Conservation (phyloP, 1,139 yeast species). For the Wickerhamomyces sp. region DNA sequence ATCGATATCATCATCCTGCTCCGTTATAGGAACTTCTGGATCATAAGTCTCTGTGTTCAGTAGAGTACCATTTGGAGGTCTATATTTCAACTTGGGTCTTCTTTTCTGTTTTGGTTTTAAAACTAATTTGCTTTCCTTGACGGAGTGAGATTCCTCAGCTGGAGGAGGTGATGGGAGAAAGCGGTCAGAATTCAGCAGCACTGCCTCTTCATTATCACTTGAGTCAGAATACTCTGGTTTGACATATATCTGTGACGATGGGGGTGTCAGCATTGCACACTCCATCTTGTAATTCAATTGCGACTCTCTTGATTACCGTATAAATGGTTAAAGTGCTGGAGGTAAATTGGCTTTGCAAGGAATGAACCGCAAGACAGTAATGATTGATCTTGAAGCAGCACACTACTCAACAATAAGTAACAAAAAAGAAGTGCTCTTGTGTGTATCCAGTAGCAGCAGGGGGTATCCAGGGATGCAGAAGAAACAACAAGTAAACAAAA, state of each 20-base stretch:
- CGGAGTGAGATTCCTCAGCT: not conserved
- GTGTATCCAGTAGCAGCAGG: too few species aligned
- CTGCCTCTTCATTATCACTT: not conserved
- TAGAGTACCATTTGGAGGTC: constrained; percentile 39
- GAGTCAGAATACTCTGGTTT: not conserved
- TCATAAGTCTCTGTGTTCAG: constrained; percentile 30
- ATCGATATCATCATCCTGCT: constrained; percentile 28
- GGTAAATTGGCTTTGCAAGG: too few species aligned
- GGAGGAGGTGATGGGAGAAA: not conserved
- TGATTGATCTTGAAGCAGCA: too few species aligned
- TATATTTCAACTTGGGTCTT: constrained; percentile 36
- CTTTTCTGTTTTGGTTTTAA: constrained; percentile 15
- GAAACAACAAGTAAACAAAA: not conserved
- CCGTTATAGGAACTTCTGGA: constrained; percentile 22
- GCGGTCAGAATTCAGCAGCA: not conserved
- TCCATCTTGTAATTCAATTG: not conserved
- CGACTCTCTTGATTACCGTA: not conserved
- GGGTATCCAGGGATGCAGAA: too few species aligned
- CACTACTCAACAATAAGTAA: too few species aligned
- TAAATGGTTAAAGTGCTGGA: too few species aligned
- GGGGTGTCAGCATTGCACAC: not conserved
- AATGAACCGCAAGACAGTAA: too few species aligned
- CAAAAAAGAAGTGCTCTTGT: too few species aligned
- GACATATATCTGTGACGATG: not conserved
- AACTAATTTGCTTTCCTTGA: too few species aligned